Conservation (phyloP, 371 early-diverging fungal species). For the Blastocladiella emersonii region DNA sequence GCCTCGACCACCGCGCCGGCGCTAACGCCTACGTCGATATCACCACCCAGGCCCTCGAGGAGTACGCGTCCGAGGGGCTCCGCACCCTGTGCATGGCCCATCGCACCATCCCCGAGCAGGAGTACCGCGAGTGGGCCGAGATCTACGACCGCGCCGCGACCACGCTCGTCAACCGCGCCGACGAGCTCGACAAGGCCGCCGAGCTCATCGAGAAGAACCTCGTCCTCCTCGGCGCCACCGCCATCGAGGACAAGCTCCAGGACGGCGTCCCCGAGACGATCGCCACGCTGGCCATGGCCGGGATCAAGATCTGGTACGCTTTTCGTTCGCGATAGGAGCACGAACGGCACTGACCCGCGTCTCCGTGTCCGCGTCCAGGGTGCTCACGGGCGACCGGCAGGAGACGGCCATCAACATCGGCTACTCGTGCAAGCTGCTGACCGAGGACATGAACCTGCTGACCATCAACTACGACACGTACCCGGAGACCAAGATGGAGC, state of each 20-base stretch:
- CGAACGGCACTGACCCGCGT: background rate
- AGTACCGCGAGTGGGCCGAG: constrained; percentile 70
- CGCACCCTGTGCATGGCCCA: constrained; percentile 89
- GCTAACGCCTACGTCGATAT: constrained; percentile 1
- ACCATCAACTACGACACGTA: constrained; percentile 67
- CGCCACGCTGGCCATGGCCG: constrained; percentile 77
- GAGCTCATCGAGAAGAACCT: constrained; percentile 89
- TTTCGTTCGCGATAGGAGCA: too few species aligned
- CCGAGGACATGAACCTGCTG: constrained; percentile 69
- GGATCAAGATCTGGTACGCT: constrained; percentile 32
- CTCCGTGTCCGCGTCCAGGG: constrained; percentile 39
- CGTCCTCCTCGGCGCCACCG: constrained; percentile 88
- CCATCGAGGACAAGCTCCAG: constrained; percentile 97
- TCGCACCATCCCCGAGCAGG: constrained; percentile 75
- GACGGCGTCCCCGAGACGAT: constrained; percentile 97
- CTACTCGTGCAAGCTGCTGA: constrained; percentile 71
- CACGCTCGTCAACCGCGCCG: constrained; percentile 70
- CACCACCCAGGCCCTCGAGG: constrained; percentile 19
- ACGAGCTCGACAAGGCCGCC: constrained; percentile 77
- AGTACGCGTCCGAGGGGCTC: constrained; percentile 79
- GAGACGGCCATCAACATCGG: constrained; percentile 91
- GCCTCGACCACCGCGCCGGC: constrained; percentile 41
- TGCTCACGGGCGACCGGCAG: constrained; percentile 85
- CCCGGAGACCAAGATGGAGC: constrained; percentile 59
- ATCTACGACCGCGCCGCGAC: constrained; percentile 79